These are phyloP conservation scores for Microcos paniculata DNA, from an alignment of 345 rosid species.

Conservation along the genomic window DNA sequence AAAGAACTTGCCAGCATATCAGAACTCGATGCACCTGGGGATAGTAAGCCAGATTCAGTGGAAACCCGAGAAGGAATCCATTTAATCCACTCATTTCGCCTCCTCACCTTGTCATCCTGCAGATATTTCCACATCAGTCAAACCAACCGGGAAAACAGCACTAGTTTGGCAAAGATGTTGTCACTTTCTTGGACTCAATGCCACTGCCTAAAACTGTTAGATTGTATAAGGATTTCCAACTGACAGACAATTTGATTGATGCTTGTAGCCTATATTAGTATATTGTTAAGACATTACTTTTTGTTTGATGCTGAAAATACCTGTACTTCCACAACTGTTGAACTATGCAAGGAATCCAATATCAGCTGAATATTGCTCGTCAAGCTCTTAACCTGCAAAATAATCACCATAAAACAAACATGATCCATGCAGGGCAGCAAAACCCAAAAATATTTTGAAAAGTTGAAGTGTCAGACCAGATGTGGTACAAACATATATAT, in stretches of 20 bases:
- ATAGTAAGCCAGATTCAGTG: constrained; percentile 23
- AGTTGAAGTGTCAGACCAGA: neutral
- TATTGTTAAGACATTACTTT: neutral
- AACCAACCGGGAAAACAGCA: neutral
- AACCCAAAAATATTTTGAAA: neutral
- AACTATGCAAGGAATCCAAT: constrained; percentile 58
- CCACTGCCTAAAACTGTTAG: neutral
- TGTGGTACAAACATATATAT: neutral
- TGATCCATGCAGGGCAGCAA: constrained; percentile 14
- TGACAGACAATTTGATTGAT: neutral
- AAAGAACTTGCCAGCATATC: constrained; percentile 32
- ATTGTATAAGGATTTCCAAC: neutral
- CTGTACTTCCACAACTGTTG: constrained; percentile 69
- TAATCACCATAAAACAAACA: constrained; percentile 10
- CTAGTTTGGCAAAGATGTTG: neutral
- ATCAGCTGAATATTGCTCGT: constrained; percentile 54
- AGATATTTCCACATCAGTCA: constrained; percentile 9
- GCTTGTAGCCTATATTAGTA: neutral
- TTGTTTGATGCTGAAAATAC: constrained; percentile 27
- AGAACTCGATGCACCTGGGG: constrained; percentile 24
- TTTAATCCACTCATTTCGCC: constrained; percentile 54
- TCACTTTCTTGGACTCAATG: neutral
- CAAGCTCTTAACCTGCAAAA: constrained; percentile 61
- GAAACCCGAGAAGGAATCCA: constrained; percentile 33
- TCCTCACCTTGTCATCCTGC: constrained; percentile 58